These are phyloP conservation scores for Pelargonium cotyledonis DNA, from an alignment of 441 rosid genomes.

Conservation along the genomic window DNA sequence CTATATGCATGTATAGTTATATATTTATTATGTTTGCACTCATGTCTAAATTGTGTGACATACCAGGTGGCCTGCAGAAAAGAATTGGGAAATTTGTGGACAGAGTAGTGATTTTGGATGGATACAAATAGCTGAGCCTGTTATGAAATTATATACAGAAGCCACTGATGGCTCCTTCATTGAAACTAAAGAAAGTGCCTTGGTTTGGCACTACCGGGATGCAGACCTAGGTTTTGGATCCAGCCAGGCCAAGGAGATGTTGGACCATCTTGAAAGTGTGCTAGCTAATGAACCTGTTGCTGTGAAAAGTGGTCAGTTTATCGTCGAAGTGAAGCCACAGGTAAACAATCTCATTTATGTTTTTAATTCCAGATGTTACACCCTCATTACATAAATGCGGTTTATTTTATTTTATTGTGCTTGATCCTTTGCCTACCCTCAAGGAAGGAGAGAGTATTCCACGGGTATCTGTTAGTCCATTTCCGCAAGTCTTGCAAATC, in stretches of 20 bases:
- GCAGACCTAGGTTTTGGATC: constrained; percentile 71
- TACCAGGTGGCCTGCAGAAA: constrained; percentile 43
- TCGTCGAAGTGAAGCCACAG: constrained; percentile 77
- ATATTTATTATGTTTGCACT: not conserved
- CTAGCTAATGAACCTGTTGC: constrained; percentile 67
- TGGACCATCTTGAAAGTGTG: constrained; percentile 72
- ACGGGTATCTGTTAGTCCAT: too few species aligned
- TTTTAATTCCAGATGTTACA: not conserved
- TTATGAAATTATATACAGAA: constrained; percentile 65
- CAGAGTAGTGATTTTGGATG: constrained; percentile 56
- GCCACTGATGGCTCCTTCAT: constrained; percentile 66
- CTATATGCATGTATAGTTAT: too few species aligned
- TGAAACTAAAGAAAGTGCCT: constrained; percentile 62
- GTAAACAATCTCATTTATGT: constrained; percentile 22
- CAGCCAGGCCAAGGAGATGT: constrained; percentile 69
- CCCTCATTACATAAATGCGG: too few species aligned
- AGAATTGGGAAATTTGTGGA: constrained; percentile 47
- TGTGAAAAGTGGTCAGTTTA: constrained; percentile 62
- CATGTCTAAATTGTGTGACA: constrained; percentile 13
- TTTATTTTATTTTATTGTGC: too few species aligned
- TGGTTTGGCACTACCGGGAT: constrained; percentile 72
- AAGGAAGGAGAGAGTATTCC: too few species aligned
- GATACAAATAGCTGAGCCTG: constrained; percentile 63
- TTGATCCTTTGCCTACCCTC: too few species aligned
- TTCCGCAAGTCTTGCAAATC: too few species aligned